phyloP scores from a whole-genome alignment of 306 rosid species.

The Dicorynia guianensis region DNA sequence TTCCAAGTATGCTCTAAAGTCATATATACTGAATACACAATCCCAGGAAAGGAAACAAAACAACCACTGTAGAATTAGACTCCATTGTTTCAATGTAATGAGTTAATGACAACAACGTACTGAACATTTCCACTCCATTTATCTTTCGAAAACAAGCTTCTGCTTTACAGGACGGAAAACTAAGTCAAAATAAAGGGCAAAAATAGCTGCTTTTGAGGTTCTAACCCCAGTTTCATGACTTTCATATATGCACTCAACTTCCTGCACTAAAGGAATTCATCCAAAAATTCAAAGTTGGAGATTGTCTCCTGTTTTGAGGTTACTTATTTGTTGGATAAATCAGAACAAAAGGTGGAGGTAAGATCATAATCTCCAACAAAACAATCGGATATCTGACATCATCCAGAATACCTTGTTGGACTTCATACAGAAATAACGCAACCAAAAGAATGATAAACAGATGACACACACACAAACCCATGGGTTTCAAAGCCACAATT shows the following conservation, averaged over 20 bases:
- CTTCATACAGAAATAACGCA: conserved; percentile 13
- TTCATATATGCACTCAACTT: not conserved
- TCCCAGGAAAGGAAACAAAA: conserved; percentile 19
- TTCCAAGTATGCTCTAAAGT: not conserved
- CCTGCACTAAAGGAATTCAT: no score
- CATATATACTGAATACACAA: conserved; percentile 4
- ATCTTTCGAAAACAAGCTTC: conserved; percentile 7
- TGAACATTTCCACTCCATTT: conserved; percentile 19
- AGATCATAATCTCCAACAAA: not conserved
- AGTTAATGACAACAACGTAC: not conserved
- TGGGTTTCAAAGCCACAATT: conserved; percentile 5
- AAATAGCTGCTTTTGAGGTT: not conserved
- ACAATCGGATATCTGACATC: conserved; percentile 19
- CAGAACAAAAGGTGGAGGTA: not conserved
- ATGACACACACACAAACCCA: not conserved
- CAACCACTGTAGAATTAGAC: conserved; percentile 4
- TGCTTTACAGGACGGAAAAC: not conserved
- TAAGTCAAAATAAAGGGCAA: not conserved
- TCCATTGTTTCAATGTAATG: not conserved
- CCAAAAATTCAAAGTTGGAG: no score
- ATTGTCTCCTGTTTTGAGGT: conserved; percentile 5
- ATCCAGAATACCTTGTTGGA: conserved; percentile 13
- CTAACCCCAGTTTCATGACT: not conserved
- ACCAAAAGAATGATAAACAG: conserved; percentile 16
- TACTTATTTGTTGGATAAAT: conserved; percentile 15